Conservation (phyloP, 495 filamentous ascomycete species). For the Annulohypoxylon bovei region DNA sequence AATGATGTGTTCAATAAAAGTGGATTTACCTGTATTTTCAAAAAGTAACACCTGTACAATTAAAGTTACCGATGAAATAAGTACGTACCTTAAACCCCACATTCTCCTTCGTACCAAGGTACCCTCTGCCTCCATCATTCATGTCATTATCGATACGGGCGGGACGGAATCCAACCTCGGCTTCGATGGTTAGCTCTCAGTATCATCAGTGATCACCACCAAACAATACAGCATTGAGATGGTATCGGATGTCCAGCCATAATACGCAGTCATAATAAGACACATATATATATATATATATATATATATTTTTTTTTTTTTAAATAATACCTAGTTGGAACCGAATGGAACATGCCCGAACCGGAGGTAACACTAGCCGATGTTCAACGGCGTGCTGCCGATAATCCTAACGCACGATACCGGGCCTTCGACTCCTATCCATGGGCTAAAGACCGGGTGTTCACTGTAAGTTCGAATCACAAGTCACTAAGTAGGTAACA, state of each 20-base stretch:
- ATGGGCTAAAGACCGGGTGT: conserved; percentile 45
- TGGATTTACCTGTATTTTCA: no score
- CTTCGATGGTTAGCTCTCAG: background rate
- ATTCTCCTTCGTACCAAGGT: background rate
- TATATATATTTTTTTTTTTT: no score
- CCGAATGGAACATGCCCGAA: conserved; percentile 30
- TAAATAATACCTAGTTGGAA: background rate
- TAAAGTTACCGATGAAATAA: no score
- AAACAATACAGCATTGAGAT: background rate
- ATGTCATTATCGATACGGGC: conserved; percentile 5
- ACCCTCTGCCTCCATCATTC: background rate
- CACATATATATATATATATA: background rate
- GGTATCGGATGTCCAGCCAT: background rate
- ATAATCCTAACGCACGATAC: conserved; percentile 40
- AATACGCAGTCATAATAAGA: background rate
- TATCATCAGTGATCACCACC: background rate
- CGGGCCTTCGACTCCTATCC: conserved; percentile 47
- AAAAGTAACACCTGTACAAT: no score
- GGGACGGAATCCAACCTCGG: conserved; percentile 8
- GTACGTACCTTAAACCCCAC: background rate
- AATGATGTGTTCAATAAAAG: no score
- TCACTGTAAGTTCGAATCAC: conserved; percentile 43
- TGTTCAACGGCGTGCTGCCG: conserved; percentile 42
- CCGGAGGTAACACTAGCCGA: conserved; percentile 32
- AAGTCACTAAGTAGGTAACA: background rate